Percentiles rank a stretch among this genome's conserved stretches.
These are phyloP conservation scores for Clohesyomyces aquaticus DNA, from an alignment of 495 filamentous ascomycete genomes.

Conservation along the genomic window DNA sequence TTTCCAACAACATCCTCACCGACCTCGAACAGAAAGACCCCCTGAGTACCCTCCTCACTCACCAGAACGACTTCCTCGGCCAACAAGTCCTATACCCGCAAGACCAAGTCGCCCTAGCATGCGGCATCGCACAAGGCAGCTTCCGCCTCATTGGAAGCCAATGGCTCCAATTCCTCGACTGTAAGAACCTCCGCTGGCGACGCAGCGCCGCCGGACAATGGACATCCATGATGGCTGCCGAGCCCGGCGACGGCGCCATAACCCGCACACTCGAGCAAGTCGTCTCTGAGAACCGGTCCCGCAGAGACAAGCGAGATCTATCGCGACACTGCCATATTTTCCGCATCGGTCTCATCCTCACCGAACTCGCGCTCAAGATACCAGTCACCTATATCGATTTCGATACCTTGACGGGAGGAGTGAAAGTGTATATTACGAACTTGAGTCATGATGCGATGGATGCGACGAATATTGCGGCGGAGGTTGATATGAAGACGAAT, in stretches of 20 bases:
- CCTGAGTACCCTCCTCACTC: slow-evolving; percentile 3
- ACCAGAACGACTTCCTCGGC: slow-evolving; percentile 7
- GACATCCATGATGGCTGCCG: slow-evolving; percentile 25
- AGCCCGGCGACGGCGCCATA: slow-evolving; percentile 7
- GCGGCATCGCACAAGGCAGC: slow-evolving; percentile 13
- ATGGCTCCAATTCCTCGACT: slow-evolving; percentile 23
- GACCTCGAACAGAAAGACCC: slow-evolving; percentile 21
- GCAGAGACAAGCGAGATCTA: no score
- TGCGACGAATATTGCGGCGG: slow-evolving; percentile 18
- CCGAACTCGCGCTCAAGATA: slow-evolving; percentile 21
- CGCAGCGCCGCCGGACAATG: slow-evolving; percentile 15
- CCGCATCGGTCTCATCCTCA: slow-evolving; percentile 26
- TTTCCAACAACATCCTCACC: slow-evolving; percentile 9
- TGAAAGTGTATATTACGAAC: slow-evolving; percentile 3
- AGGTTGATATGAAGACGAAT: slow-evolving; percentile 29
- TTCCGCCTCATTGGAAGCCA: slow-evolving; percentile 23
- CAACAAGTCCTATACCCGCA: slow-evolving; percentile 29
- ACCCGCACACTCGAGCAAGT: slow-evolving; percentile 5
- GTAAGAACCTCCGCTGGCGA: slow-evolving; percentile 22
- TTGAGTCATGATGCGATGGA: slow-evolving; percentile 9
- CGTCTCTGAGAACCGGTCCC: no score
- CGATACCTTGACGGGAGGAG: neutral
- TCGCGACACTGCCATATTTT: slow-evolving; percentile 28
- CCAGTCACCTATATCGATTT: slow-evolving; percentile 15
- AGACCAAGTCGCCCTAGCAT: slow-evolving; percentile 25